Conservation (phyloP, 2,329 filamentous ascomycete genomes). For the Lachnellula arida region DNA sequence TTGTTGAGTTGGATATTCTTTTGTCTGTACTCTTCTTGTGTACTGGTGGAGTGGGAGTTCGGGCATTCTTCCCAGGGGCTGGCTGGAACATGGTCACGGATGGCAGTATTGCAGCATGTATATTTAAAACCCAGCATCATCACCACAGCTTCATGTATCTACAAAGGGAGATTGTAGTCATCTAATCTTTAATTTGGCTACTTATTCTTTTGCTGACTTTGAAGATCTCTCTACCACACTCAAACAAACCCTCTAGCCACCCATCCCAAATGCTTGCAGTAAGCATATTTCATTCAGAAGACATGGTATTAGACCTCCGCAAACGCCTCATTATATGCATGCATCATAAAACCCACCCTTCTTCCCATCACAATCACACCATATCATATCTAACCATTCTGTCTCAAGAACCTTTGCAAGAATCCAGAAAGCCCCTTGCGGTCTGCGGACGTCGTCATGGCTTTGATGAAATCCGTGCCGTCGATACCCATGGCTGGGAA, state of each 20-base stretch:
- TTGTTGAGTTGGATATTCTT: no score
- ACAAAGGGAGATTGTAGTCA: no score
- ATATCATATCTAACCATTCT: constrained; percentile 16
- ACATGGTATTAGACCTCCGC: constrained; percentile 11
- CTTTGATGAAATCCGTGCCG: constrained; percentile 54
- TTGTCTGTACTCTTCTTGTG: no score
- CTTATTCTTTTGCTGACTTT: neutral
- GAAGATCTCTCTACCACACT: neutral
- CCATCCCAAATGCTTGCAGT: neutral
- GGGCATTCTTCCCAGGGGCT: no score
- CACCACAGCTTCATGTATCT: no score
- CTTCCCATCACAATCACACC: neutral
- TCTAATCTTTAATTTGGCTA: no score
- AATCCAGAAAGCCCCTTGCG: constrained; percentile 61
- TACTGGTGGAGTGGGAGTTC: no score
- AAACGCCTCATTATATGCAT: constrained; percentile 20
- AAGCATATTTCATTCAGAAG: neutral
- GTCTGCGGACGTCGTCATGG: constrained; percentile 54
- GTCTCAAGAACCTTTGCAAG: constrained; percentile 52
- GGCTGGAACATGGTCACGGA: no score
- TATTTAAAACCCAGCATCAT: no score
- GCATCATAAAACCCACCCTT: neutral
- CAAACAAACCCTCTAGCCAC: no score
- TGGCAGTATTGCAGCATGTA: no score
- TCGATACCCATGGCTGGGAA: constrained; percentile 62